Evolutionary conservation across 257 asterid genomes (phyloP), one percentile per base, ranked within the genome.

Genomic region (Mentha longifolia): DNA sequence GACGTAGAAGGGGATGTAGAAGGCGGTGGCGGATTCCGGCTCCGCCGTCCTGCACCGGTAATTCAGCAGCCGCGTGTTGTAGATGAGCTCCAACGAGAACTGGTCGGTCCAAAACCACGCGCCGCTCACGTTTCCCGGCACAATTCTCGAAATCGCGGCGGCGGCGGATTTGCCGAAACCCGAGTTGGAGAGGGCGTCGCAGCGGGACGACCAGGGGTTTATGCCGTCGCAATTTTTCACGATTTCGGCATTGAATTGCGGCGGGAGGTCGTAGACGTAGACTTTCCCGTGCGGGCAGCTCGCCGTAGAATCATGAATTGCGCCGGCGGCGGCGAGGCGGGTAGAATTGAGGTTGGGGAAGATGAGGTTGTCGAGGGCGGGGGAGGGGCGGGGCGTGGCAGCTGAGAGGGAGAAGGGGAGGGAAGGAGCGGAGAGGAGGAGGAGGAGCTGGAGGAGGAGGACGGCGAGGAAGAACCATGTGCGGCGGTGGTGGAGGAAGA

Each of bases 61-160:
- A 49, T 80, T 78, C 72, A 83, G 69, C 84, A 92, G 85, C 7
- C 98, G 80, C 68, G 74, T 75, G 76, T 89, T 95, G 72, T 65
- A 80, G 28, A 89, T 81, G 7, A 92, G 56, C 80, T 89, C 96
- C 13, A 83, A 61, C 0, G 96, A 78, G 35, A 89, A 89, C 12
- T 87, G 92, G 68, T 92, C 95, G 28, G 98, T 92, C 92, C 92
- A 87, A 49, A 64, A 84, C 98, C 96, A 92, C 16, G 87, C 72
- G 51, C 73, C 67, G 30, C 65, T 35, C 14, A 85, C 61, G 50
- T 74, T 78, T 28, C 28, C 61, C 65, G 97, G 94, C 11, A 85
- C 51, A 7, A 78, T 49, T 3, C 49, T 31, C 0, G 90, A 80
- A 14, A 85, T 15, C 2, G 56, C 75, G 22, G 37, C 52, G 16